Percentiles rank a stretch among this genome's conserved stretches.
Evolutionary conservation across 371 early-diverging fungal species (phyloP).

Genomic region (Mucor circinelloides): DNA sequence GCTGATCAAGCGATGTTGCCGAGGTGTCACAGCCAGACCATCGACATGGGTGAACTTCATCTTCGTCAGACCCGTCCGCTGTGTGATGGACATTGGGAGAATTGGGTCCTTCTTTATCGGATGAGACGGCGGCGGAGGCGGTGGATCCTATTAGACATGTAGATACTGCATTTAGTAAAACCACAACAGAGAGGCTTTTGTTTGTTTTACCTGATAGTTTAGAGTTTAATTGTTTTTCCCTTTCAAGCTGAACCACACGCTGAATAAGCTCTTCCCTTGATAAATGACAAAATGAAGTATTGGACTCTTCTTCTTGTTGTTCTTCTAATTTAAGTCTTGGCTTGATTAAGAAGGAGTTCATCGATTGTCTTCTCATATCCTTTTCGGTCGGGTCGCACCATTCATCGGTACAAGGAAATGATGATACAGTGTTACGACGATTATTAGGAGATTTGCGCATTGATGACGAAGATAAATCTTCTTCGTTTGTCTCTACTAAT

Average conservation of each 20-base stretch:
- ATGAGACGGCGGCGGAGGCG: not conserved
- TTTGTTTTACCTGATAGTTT: conserved; percentile 4
- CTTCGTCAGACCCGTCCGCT: conserved; percentile 20
- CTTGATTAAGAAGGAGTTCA: not conserved
- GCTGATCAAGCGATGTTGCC: conserved; percentile 47
- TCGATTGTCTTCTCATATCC: conserved; percentile 11
- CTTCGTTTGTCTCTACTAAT: not conserved
- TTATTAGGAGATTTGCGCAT: conserved; percentile 8
- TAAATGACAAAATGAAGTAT: conserved; percentile 13
- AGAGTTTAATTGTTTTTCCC: conserved; percentile 18
- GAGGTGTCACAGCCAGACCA: conserved; percentile 61
- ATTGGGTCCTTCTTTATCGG: conserved; percentile 1
- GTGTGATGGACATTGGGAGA: conserved; percentile 5
- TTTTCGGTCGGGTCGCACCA: not conserved
- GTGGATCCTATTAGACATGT: not conserved
- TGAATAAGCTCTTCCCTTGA: conserved; percentile 41
- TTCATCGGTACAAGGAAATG: not conserved
- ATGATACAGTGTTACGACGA: conserved; percentile 15
- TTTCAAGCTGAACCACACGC: conserved; percentile 37
- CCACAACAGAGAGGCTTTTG: not conserved
- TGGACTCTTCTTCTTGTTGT: not conserved
- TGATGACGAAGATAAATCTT: conserved; percentile 2
- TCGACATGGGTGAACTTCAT: conserved; percentile 44
- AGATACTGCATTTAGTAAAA: not conserved
- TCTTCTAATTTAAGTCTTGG: not conserved